These are phyloP conservation scores for Platanthera zijinensis DNA, from an alignment of 106 monocot genomes.

Conservation along the genomic window DNA sequence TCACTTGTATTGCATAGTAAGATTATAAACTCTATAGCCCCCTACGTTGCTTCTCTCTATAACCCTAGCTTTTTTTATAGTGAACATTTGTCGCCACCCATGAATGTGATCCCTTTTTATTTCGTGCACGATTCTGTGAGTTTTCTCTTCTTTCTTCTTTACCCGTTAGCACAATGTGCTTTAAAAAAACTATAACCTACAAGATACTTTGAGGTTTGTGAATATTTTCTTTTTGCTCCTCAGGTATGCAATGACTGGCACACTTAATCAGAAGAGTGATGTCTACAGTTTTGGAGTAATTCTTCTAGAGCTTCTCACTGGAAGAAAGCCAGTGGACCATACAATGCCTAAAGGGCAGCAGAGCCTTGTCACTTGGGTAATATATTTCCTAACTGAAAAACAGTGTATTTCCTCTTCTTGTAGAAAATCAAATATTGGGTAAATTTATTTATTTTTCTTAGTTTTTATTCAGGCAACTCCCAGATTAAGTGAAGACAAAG, in stretches of 20 bases:
- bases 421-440: not conserved
- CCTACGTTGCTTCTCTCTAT: too few relatives aligned
- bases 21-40: too few relatives aligned
- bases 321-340: constrained; percentile 17
- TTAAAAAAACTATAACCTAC: not conserved
- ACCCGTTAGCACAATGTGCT: too few relatives aligned
- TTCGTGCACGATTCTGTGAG: too few relatives aligned
- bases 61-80: too few relatives aligned
- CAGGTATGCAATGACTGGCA: constrained; percentile 5
- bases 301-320: constrained; percentile 13
- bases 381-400: not conserved
- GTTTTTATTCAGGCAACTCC: constrained; percentile 39
- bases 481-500: constrained; percentile 59
- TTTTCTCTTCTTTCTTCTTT: too few relatives aligned
- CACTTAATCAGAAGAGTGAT: constrained; percentile 26
- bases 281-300: constrained; percentile 17
- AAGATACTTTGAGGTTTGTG: not conserved
- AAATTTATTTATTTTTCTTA: not conserved
- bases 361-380: constrained; percentile 28
- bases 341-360: constrained; percentile 21
- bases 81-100: too few relatives aligned
- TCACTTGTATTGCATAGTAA: too few relatives aligned
- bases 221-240: not conserved
- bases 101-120: too few relatives aligned
- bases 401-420: not conserved